Evolutionary conservation across 2,329 filamentous ascomycete species (phyloP).

Genomic region (Harringtonia aguacate): DNA sequence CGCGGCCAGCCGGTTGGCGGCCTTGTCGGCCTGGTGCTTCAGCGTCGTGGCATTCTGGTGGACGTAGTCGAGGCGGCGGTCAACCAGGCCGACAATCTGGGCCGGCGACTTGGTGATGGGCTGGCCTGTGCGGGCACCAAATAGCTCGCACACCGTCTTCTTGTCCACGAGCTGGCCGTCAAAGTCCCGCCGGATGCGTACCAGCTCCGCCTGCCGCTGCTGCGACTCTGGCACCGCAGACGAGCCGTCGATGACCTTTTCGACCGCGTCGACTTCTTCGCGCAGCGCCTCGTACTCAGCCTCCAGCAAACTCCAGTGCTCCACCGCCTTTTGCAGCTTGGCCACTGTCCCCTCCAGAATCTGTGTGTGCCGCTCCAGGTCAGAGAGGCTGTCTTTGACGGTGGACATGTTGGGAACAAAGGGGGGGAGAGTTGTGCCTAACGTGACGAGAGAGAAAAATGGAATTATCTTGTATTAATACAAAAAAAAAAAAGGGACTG

Average conservation of each 20-base stretch:
- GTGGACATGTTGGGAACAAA: constrained; percentile 22
- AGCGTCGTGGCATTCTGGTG: constrained; percentile 67
- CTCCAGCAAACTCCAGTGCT: constrained; percentile 85
- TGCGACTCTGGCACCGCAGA: neutral
- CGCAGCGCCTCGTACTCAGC: constrained; percentile 84
- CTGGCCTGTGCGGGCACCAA: constrained; percentile 26
- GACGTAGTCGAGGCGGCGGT: constrained; percentile 80
- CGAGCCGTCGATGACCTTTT: neutral
- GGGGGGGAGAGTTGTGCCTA: too few species aligned
- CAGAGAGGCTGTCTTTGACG: constrained; percentile 42
- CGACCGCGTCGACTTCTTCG: constrained; percentile 55
- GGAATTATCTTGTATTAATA: too few species aligned
- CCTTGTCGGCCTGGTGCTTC: constrained; percentile 58
- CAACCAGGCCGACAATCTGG: constrained; percentile 58
- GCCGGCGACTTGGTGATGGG: constrained; percentile 33
- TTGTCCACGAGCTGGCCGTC: constrained; percentile 52
- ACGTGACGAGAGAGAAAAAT: neutral
- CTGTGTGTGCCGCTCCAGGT: constrained; percentile 64
- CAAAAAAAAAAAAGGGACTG: neutral
- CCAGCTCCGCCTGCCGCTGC: constrained; percentile 42
- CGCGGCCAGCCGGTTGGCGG: constrained; percentile 59
- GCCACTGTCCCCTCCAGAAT: constrained; percentile 66
- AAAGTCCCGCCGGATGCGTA: constrained; percentile 45
- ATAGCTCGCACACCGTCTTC: constrained; percentile 41
- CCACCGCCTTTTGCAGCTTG: constrained; percentile 64